Evolutionary conservation across 1,139 yeast species (phyloP).

Genomic region (Taphrina pruni): DNA sequence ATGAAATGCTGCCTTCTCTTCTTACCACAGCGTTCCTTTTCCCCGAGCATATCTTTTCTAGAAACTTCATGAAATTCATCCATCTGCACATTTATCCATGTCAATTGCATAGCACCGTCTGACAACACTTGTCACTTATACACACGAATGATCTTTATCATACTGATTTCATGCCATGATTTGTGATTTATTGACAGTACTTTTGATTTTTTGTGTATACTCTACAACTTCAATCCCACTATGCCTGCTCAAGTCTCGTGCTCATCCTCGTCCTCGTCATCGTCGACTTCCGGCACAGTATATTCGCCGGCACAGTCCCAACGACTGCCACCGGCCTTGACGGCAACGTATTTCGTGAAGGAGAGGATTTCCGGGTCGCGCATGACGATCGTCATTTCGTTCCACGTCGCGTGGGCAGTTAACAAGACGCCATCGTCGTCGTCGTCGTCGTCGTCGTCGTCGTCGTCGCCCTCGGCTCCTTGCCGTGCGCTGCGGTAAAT

Average conservation of each 20-base stretch:
- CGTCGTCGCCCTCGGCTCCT: slow-evolving; percentile 48
- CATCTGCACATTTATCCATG: slow-evolving; percentile 6
- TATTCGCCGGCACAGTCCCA: slow-evolving; percentile 85
- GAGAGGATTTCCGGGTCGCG: slow-evolving; percentile 85
- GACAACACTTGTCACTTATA: not conserved
- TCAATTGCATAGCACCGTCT: slow-evolving; percentile 1
- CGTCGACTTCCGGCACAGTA: not conserved
- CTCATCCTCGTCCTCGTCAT: not conserved
- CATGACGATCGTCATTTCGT: slow-evolving; percentile 73
- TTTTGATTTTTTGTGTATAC: not conserved
- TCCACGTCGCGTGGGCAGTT: slow-evolving; percentile 85
- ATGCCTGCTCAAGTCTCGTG: not conserved
- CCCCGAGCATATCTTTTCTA: slow-evolving; percentile 10
- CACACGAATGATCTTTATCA: too few relatives aligned
- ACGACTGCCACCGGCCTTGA: slow-evolving; percentile 84
- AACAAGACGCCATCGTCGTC: slow-evolving; percentile 80
- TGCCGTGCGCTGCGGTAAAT: slow-evolving; percentile 39
- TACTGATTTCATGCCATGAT: too few relatives aligned
- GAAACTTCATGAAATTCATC: slow-evolving; percentile 12
- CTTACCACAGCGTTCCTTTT: slow-evolving; percentile 1
- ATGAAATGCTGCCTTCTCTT: not conserved
- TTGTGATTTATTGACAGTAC: not conserved
- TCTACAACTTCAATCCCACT: too few relatives aligned
- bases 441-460: slow-evolving; percentile 71
- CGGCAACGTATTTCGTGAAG: slow-evolving; percentile 89